A percentile compares a stretch with the other conserved stretches of the same genome.
phyloP scores from a whole-genome alignment of 805 yeast genomes.

The Danielia oregonensis region DNA sequence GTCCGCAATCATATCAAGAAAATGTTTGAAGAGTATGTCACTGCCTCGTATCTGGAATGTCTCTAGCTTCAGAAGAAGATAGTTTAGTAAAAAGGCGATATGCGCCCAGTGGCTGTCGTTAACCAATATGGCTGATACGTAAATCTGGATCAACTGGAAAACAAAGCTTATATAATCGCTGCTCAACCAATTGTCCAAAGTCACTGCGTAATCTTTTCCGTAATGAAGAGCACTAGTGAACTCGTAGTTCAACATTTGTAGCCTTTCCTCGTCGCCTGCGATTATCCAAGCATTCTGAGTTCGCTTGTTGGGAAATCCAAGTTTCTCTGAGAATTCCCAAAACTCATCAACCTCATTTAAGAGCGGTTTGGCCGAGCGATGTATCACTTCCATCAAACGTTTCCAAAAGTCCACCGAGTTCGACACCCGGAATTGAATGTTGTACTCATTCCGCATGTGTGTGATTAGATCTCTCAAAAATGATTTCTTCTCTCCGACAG shows the following conservation, averaged over 20 bases:
- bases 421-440: conserved; percentile 18
- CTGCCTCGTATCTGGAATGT: conserved; percentile 18
- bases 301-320: conserved; percentile 26
- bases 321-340: conserved; percentile 19
- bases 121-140: conserved; percentile 19
- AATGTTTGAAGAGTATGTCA: conserved; percentile 19
- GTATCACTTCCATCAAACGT: conserved; percentile 21
- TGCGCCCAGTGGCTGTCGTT: conserved; percentile 28
- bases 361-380: conserved; percentile 12
- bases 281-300: conserved; percentile 22
- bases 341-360: conserved; percentile 12
- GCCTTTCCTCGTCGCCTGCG: conserved; percentile 19
- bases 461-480: conserved; percentile 20
- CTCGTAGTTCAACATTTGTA: conserved; percentile 25
- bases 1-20: conserved; percentile 20
- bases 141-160: conserved; percentile 28
- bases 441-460: conserved; percentile 25
- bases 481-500: conserved; percentile 9
- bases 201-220: conserved; percentile 14
- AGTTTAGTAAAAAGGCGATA: conserved; percentile 21
- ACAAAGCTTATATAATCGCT: conserved; percentile 19
- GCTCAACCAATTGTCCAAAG: conserved; percentile 22
- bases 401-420: conserved; percentile 31
- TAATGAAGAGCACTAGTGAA: conserved; percentile 18
- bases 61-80: conserved; percentile 13